Evolutionary conservation across 495 filamentous ascomycete species (phyloP), one percentile per base, ranked within the genome.

Genomic region (Delitschia confertaspora): DNA sequence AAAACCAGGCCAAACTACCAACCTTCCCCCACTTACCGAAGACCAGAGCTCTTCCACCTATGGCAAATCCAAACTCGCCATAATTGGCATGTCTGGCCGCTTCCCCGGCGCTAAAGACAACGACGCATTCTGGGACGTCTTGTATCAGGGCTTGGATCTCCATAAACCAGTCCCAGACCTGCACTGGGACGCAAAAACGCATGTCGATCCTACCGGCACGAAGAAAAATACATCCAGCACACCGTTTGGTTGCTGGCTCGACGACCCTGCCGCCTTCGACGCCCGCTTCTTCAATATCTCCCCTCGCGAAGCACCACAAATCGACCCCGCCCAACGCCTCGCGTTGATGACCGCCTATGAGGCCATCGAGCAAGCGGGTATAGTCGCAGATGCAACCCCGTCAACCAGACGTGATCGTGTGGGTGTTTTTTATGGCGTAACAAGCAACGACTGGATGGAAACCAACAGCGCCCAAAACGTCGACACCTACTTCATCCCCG

Each of bases 261-360:
- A 60, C 6, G 41, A 57, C 40, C 46, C 57, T 13, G 59, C 45
- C 25, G 30, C 45, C 40, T 66, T 66, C 36, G 66, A 69, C 35
- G 23, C 53, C 6, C 49, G 51, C 6, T 66, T 69, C 52, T 69
- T 69, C 47, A 55, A 55, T 18, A 61, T 69, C 33, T 61, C 59
- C 6, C 63, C 63, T 9, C 57, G 60, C 4, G 66, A 69, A 45
- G 65, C 65, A 25, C 30, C 26, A 4, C 30, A 51, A 19, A 45
- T 57, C 25, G 65, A 68, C 40, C 63, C 65, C 2, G 36, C 45
- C 8, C 65, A 66, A 22, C 52, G 61, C 13, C 33, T 68, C 22
- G 59, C 62, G 16, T 39, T 69, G 0, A 59, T 59, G 42, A 63
- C 56, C 10, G 46, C 58, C 11, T 65, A 63, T 47, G 65, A 67